phyloP scores from a whole-genome alignment of 306 rosid species.

The Bauhinia variegata region DNA sequence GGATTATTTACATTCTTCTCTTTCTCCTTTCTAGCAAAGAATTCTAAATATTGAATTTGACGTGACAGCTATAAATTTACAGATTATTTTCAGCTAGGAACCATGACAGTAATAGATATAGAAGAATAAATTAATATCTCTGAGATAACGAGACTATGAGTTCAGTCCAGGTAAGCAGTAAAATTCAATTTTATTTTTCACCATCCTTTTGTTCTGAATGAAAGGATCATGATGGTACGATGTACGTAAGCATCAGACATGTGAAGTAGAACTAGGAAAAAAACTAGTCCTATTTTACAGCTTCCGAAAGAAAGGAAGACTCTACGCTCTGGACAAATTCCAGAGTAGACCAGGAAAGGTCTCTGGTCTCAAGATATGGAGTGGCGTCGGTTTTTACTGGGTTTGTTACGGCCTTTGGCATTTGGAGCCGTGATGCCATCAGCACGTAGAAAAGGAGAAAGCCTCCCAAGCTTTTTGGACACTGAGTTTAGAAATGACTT shows the following conservation, averaged over 20 bases:
- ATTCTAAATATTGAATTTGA: not conserved
- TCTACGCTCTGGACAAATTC: slow-evolving; percentile 16
- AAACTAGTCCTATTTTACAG: slow-evolving; percentile 35
- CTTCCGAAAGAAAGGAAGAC: slow-evolving; percentile 38
- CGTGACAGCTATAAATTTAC: not conserved
- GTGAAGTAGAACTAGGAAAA: slow-evolving; percentile 26
- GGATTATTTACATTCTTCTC: not conserved
- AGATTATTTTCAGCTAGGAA: not conserved
- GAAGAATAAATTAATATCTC: not conserved
- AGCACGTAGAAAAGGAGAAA: slow-evolving; percentile 73
- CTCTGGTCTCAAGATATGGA: slow-evolving; percentile 68
- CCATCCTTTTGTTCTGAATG: slow-evolving; percentile 37
- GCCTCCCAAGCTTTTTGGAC: slow-evolving; percentile 68
- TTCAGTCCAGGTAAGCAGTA: slow-evolving; percentile 36
- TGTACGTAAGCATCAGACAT: slow-evolving; percentile 44
- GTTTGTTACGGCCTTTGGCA: slow-evolving; percentile 56
- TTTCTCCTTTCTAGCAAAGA: slow-evolving; percentile 1
- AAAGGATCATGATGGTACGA: slow-evolving; percentile 37
- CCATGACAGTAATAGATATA: not conserved
- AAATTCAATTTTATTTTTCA: slow-evolving; percentile 38
- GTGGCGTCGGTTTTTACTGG: slow-evolving; percentile 79
- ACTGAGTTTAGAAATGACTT: slow-evolving; percentile 73
- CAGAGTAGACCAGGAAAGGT: slow-evolving; percentile 5
- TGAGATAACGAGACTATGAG: not conserved
- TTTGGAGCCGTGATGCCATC: slow-evolving; percentile 52